Conservation (phyloP, 192 early-diverging fungal species). For the Umbelopsis sp. region DNA sequence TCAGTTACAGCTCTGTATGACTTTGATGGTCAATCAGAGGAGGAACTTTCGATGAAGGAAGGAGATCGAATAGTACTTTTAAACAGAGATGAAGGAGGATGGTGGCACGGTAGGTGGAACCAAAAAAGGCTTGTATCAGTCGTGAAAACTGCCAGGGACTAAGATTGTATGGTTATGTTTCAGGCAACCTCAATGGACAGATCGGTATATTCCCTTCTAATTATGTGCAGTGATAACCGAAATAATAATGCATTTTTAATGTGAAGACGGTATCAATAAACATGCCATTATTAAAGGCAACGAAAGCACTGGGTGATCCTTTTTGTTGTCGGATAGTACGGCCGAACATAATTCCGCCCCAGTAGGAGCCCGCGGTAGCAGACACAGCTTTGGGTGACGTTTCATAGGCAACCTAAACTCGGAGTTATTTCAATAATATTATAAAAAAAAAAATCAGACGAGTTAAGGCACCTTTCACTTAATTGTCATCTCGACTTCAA, state of each 20-base stretch:
- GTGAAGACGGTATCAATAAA: no score
- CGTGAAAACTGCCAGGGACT: not conserved
- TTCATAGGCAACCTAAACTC: not conserved
- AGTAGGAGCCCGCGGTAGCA: not conserved
- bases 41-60: conserved; percentile 52
- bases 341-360: not conserved
- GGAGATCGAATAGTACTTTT: conserved; percentile 51
- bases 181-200: conserved; percentile 47
- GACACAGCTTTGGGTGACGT: conserved; percentile 17
- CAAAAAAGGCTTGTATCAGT: not conserved
- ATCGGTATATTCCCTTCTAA: conserved; percentile 55
- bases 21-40: conserved; percentile 52
- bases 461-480: not conserved
- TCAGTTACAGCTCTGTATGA: conserved; percentile 56
- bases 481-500: conserved; percentile 12
- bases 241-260: no score
- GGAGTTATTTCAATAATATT: not conserved
- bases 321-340: not conserved
- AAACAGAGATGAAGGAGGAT: conserved; percentile 53
- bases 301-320: no score
- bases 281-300: no score
- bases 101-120: conserved; percentile 59
- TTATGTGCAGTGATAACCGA: conserved; percentile 38
- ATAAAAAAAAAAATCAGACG: conserved; percentile 8
- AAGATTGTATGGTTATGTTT: not conserved